Evolutionary conservation across 305 asterid genomes (phyloP).

Genomic region (Solanum aculeatissimum): DNA sequence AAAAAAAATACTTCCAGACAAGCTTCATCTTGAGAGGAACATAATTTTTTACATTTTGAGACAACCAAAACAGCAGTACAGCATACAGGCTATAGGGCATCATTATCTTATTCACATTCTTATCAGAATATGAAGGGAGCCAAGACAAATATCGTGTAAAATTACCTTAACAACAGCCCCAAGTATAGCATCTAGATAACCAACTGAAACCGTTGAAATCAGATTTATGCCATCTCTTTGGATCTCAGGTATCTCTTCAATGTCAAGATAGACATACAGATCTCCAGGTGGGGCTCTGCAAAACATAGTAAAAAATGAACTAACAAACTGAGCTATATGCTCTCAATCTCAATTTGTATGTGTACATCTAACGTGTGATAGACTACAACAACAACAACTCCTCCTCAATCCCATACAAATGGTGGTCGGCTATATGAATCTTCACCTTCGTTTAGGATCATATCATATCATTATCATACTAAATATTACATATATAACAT

Average conservation of each 20-base stretch:
- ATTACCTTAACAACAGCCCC: conserved; percentile 71
- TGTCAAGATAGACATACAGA: conserved; percentile 92
- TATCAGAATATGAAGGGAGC: background rate
- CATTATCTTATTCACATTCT: background rate
- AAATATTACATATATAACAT: too few relatives aligned
- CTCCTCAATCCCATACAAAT: background rate
- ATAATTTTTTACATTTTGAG: background rate
- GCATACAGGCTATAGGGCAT: background rate
- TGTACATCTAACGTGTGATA: background rate
- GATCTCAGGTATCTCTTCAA: conserved; percentile 87
- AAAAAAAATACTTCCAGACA: background rate
- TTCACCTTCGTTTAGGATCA: background rate
- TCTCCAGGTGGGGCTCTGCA: conserved; percentile 88
- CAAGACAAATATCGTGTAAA: background rate
- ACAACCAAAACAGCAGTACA: background rate
- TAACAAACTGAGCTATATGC: background rate
- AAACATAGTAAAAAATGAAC: background rate
- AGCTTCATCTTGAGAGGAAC: background rate
- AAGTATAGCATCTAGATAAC: conserved; percentile 90
- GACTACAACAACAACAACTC: background rate
- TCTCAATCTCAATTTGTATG: background rate
- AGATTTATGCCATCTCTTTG: conserved; percentile 98
- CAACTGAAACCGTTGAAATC: conserved; percentile 56
- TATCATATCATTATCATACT: background rate
- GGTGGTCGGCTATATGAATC: background rate